Evolutionary conservation across 768 basidiomycete species (phyloP).

Genomic region (Panellus pusillus): DNA sequence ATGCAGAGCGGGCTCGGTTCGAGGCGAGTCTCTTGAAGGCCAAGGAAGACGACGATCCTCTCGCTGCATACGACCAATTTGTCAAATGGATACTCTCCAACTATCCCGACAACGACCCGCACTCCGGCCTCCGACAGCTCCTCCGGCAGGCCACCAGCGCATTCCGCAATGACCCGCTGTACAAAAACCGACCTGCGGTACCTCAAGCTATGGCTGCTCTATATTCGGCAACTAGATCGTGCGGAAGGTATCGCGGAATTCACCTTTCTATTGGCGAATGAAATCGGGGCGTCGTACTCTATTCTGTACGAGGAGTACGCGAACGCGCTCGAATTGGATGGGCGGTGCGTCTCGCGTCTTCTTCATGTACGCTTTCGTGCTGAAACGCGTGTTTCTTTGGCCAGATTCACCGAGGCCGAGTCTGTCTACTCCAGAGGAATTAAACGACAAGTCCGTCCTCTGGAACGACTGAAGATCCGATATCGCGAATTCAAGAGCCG

Average conservation of each 20-base stretch:
- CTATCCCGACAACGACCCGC: slow-evolving; percentile 66
- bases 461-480: slow-evolving; percentile 79
- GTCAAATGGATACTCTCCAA: slow-evolving; percentile 87
- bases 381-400: slow-evolving; percentile 38
- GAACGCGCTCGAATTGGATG: slow-evolving; percentile 66
- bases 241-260: slow-evolving; percentile 70
- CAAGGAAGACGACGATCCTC: slow-evolving; percentile 80
- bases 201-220: slow-evolving; percentile 87
- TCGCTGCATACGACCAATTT: slow-evolving; percentile 83
- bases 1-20: slow-evolving; percentile 26
- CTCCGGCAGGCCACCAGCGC: slow-evolving; percentile 81
- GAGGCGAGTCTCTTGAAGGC: slow-evolving; percentile 48
- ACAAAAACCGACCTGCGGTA: slow-evolving; percentile 88
- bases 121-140: slow-evolving; percentile 75
- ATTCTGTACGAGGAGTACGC: slow-evolving; percentile 93
- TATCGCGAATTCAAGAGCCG: slow-evolving; percentile 79
- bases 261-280: slow-evolving; percentile 67
- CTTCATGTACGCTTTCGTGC: neutral
- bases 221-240: slow-evolving; percentile 78
- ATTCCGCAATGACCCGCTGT: slow-evolving; percentile 81
- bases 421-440: slow-evolving; percentile 82
- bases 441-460: slow-evolving; percentile 74
- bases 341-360: slow-evolving; percentile 57
- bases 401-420: slow-evolving; percentile 65
- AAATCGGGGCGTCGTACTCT: slow-evolving; percentile 76